These are phyloP conservation scores for Peniophora sp. DNA, from an alignment of 1,284 basidiomycete genomes.

Conservation along the genomic window DNA sequence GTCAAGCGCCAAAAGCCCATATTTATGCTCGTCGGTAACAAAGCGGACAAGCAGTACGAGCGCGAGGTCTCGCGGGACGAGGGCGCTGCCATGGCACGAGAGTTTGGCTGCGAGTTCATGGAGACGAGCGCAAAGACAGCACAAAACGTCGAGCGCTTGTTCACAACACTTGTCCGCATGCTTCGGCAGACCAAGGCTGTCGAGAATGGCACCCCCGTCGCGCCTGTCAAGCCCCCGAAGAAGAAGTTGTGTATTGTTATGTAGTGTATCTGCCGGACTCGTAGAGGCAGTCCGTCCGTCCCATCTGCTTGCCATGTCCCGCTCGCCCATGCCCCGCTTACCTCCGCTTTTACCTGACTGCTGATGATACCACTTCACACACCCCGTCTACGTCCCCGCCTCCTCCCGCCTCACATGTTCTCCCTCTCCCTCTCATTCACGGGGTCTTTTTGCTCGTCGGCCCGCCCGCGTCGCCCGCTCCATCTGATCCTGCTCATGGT, in stretches of 20 bases:
- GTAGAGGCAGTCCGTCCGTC: conserved; percentile 50
- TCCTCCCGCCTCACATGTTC: conserved; percentile 6
- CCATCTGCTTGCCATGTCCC: not conserved
- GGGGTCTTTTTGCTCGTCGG: not conserved
- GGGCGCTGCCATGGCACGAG: conserved; percentile 76
- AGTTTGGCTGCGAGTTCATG: conserved; percentile 91
- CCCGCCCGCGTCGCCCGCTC: conserved; percentile 5
- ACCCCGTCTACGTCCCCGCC: conserved; percentile 4
- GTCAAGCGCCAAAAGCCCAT: conserved; percentile 86
- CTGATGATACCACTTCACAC: conserved; percentile 68
- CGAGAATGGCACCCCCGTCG: conserved; percentile 23
- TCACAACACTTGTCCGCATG: conserved; percentile 85
- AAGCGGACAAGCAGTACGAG: conserved; percentile 80
- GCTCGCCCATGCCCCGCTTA: too few relatives aligned
- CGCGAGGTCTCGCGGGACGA: conserved; percentile 88
- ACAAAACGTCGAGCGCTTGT: conserved; percentile 91
- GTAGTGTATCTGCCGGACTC: conserved; percentile 43
- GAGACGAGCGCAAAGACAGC: conserved; percentile 96
- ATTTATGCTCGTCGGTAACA: conserved; percentile 90
- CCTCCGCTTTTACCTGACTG: conserved; percentile 33
- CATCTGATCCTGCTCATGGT: conserved; percentile 11
- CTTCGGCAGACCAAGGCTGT: conserved; percentile 62
- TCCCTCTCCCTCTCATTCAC: conserved; percentile 6
- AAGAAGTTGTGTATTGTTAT: conserved; percentile 67
- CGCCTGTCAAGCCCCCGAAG: conserved; percentile 24